phyloP scores from a whole-genome alignment of 2,329 filamentous ascomycete species.

The Colletotrichum navitas region DNA sequence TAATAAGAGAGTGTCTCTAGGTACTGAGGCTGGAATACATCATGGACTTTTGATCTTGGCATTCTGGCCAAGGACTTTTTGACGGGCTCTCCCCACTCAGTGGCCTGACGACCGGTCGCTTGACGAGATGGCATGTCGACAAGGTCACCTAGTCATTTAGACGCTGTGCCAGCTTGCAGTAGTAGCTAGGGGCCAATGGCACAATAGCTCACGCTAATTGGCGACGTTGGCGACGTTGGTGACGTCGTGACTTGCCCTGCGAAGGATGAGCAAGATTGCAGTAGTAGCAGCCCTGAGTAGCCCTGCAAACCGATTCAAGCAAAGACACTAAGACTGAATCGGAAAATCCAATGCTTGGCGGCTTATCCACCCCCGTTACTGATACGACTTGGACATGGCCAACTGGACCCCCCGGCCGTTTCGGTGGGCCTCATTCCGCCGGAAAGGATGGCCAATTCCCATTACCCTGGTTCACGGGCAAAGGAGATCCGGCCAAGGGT shows the following conservation, averaged over 20 bases:
- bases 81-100: too few species aligned
- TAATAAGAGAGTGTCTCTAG: too few species aligned
- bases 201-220: constrained; percentile 20
- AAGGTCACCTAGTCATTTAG: constrained; percentile 12
- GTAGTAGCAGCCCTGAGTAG: constrained; percentile 22
- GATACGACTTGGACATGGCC: constrained; percentile 27
- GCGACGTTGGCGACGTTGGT: constrained; percentile 15
- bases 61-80: too few species aligned
- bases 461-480: constrained; percentile 39
- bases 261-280: constrained; percentile 9
- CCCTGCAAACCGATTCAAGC: constrained; percentile 2
- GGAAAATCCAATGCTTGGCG: neutral
- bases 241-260: neutral
- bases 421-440: constrained; percentile 20
- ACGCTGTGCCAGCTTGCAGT: neutral
- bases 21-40: too few species aligned
- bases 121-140: constrained; percentile 6
- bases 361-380: neutral
- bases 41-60: too few species aligned
- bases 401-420: constrained; percentile 21
- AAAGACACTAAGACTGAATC: neutral
- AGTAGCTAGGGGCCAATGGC: constrained; percentile 1
- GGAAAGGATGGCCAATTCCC: constrained; percentile 18
- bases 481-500: constrained; percentile 6
- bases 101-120: neutral